A percentile compares a stretch with the other conserved stretches of the same genome.
Conservation (phyloP, 345 rosid genomes). For the Linum trigynum region DNA sequence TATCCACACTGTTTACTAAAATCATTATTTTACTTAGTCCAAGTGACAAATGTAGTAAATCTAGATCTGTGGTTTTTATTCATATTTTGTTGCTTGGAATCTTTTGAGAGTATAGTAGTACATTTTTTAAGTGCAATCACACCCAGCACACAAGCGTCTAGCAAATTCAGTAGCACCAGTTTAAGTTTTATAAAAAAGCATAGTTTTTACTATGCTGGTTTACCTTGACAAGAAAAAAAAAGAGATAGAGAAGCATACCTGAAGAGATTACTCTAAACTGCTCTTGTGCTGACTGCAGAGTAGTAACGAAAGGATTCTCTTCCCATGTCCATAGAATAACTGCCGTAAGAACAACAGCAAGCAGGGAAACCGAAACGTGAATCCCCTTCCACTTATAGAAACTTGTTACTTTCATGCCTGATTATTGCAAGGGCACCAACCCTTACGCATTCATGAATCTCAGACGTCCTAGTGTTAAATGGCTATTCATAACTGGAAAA, state of each 20-base stretch:
- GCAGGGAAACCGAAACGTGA: slow-evolving; percentile 25
- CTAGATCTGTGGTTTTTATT: too few species aligned
- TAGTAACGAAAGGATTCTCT: slow-evolving; percentile 33
- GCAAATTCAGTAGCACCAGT: neutral
- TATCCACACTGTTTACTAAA: too few species aligned
- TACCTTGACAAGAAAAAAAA: neutral
- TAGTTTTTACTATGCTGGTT: too few species aligned
- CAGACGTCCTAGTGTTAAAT: too few species aligned
- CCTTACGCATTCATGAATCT: neutral
- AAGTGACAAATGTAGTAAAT: too few species aligned
- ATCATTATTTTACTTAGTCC: too few species aligned
- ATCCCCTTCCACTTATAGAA: slow-evolving; percentile 27
- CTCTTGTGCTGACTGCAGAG: slow-evolving; percentile 25
- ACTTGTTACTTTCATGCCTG: slow-evolving; percentile 42
- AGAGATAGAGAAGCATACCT: slow-evolving; percentile 28
- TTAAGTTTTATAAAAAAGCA: neutral
- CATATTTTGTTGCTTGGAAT: too few species aligned
- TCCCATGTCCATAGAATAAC: slow-evolving; percentile 39
- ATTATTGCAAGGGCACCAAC: neutral
- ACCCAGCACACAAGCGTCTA: neutral
- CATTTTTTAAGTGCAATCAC: too few species aligned
- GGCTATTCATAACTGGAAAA: too few species aligned
- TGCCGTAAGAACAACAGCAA: slow-evolving; percentile 25
- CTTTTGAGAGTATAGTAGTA: too few species aligned
- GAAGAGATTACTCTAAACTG: slow-evolving; percentile 31